phyloP scores from a whole-genome alignment of 1,284 basidiomycete species.

The Trichosporon sp. region DNA sequence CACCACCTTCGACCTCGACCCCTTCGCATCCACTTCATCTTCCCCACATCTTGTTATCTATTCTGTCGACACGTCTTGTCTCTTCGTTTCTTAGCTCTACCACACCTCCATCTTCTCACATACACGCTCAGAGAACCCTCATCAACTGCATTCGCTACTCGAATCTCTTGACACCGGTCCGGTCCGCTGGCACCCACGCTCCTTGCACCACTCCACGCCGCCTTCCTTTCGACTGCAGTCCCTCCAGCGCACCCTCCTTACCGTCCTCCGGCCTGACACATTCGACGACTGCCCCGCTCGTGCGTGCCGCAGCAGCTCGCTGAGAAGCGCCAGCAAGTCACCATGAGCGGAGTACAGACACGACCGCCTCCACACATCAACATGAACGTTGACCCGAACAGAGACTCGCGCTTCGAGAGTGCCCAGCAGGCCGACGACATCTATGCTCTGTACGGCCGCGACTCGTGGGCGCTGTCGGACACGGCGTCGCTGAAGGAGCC shows the following conservation, averaged over 20 bases:
- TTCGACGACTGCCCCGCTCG: neutral
- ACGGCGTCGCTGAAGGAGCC: neutral
- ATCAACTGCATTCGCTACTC: neutral
- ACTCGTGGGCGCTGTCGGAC: slow-evolving; percentile 15
- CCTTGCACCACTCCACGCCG: neutral
- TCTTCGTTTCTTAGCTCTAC: neutral
- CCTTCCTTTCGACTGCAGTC: neutral
- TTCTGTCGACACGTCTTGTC: neutral
- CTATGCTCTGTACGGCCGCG: slow-evolving; percentile 30
- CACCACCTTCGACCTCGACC: neutral
- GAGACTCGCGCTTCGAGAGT: slow-evolving; percentile 23
- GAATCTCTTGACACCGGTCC: neutral
- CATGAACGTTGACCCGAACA: neutral
- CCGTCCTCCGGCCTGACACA: neutral
- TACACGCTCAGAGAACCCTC: neutral
- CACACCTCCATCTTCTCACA: neutral
- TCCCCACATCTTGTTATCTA: neutral
- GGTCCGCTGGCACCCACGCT: neutral
- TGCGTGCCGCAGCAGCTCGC: neutral
- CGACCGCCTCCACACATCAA: slow-evolving; percentile 6
- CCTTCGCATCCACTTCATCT: neutral
- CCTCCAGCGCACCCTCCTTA: neutral
- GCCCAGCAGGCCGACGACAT: slow-evolving; percentile 28
- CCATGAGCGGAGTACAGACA: neutral
- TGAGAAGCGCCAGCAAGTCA: neutral